Conservation (phyloP, 2,329 filamentous ascomycete genomes). For the Penicillium sp. region DNA sequence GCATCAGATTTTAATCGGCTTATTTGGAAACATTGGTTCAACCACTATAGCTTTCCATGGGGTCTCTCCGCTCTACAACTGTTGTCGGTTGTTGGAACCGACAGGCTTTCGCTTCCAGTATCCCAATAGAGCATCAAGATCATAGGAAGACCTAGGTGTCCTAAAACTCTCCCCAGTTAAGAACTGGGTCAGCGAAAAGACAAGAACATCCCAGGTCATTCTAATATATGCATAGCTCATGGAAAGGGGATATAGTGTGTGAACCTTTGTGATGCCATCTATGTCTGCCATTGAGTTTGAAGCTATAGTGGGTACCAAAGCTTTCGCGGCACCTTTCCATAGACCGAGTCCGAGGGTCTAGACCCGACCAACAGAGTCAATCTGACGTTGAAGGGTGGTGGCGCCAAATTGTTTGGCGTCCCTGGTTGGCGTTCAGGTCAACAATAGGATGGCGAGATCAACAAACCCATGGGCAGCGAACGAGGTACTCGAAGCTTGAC, state of each 20-base stretch:
- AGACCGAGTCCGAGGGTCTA: slow-evolving; percentile 12
- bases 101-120: slow-evolving; percentile 16
- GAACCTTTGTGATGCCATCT: not conserved
- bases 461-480: slow-evolving; percentile 10
- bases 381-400: slow-evolving; percentile 22
- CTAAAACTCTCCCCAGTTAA: not conserved
- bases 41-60: slow-evolving; percentile 8
- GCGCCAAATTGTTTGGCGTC: slow-evolving; percentile 9
- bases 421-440: slow-evolving; percentile 14
- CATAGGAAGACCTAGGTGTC: not conserved
- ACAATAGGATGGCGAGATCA: slow-evolving; percentile 6
- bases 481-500: slow-evolving; percentile 19
- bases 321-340: not conserved
- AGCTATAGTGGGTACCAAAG: not conserved
- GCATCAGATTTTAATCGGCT: slow-evolving; percentile 7
- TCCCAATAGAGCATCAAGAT: not conserved
- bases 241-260: not conserved
- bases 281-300: not conserved
- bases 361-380: slow-evolving; percentile 20
- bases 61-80: slow-evolving; percentile 7
- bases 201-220: not conserved
- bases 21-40: slow-evolving; percentile 7
- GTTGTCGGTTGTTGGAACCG: slow-evolving; percentile 18
- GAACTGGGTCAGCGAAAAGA: not conserved
- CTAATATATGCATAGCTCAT: not conserved